Evolutionary conservation across 2,329 filamentous ascomycete genomes (phyloP), one percentile per base, ranked within the genome.

Genomic region (Exophiala viscosa): DNA sequence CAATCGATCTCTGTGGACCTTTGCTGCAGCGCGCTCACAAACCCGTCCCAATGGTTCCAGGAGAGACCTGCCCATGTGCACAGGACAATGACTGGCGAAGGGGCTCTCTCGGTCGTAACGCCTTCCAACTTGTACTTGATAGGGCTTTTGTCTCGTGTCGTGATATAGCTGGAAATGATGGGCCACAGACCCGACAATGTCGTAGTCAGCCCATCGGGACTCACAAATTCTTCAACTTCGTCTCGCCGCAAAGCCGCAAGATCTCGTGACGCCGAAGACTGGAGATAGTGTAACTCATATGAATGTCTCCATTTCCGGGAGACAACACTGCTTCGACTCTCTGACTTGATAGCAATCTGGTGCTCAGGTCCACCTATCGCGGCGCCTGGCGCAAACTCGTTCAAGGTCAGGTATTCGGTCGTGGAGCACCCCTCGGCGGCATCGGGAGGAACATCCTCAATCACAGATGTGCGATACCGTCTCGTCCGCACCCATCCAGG

Each of bases 401-500:
- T 85, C 28, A 95, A 74, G 0, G 81, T 77, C 1, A 91, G 71
- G 60, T 80, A 84, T 60, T 83, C 81, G 0, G 77, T 75, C 3
- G 76, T 76, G 7, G 32, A 33, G 32, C 32, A 33, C 32, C 32
- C 13, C 13, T 33, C 7, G 13, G 13, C 13, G 13, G 73, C 72
- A 20, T 71, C 65, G 23, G 5, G 1, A 3, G 23, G 15, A 5
- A n/a, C 6, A 18, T 78, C 73, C 52, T 85, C 83, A 2, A 90
- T 74, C 31, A 76, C 75, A 0, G 84, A 84, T 2, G 86, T 87
- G 51, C 81, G 78, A 70, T 86, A 90, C 35, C 85, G 72, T 38
- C 89, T 78, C 11, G 85, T 86, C 34, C 90, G 82, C 54, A 87
- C 70, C 88, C 89, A 95, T 3, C 90, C 90, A 0, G 87, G 85